Evolutionary conservation across 495 filamentous ascomycete species (phyloP), one percentile per base, ranked within the genome.

Genomic region (Penicillium roqueforti): DNA sequence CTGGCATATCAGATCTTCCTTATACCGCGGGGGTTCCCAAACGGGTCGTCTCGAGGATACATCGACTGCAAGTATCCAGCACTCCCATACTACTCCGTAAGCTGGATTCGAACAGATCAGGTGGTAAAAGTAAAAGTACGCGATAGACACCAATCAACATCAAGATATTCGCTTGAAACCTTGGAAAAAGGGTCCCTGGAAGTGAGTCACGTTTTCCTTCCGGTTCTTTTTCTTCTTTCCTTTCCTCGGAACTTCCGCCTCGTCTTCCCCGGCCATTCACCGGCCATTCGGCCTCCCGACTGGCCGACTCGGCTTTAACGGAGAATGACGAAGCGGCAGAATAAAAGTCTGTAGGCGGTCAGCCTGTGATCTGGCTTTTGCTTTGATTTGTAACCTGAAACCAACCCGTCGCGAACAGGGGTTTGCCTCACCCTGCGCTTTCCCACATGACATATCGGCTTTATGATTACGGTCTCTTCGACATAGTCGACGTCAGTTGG

Each of bases 181-280:
- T 11, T 51, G 37, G 37, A 16, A 51, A 36, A 34, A 32, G 23
- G 45, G 45, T 9, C 18, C 19, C 55, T 49, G 51, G 51, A 23
- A 16, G 47, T 65, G 62, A 65, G 49, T 65, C 62, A 65, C 49
- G 49, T 26, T 51, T 32, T 22, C 4, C 32, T 54, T 40, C 62
- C 62, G 62, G 47, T 62, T 65, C 62, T 54, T 65, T 65, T 62
- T 65, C 62, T 52, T 65, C n/a, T n/a, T 4, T 38, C 4, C 4
- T 31, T 26, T 36, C 36, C 28, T 44, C 62, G 62, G 59, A 66
- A 54, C 31, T 37, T 29, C 11, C 8, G 1, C 4, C 36, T 14
- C 37, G 2, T 10, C 37, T 63, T 59, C 62, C 60, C 60, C 58
- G 60, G 41, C 5, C 26, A 10, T n/a, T 7, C 6, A 0, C 6